Base-by-base conservation (phyloP, 169 alveolate species). In the Plasmodium malariae region DNA sequence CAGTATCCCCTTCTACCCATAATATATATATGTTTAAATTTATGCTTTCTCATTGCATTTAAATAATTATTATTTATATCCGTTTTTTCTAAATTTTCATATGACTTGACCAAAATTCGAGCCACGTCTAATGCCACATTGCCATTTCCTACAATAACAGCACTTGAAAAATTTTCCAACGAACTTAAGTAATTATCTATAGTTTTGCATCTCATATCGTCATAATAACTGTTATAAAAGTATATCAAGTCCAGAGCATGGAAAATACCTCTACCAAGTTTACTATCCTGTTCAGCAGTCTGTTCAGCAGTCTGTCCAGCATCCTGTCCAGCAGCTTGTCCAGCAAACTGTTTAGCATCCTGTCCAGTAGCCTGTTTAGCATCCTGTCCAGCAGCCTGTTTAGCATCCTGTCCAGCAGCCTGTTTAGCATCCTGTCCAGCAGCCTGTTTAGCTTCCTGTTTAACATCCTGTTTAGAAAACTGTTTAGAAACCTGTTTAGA, bases 61-160 rank as follows among this genome's bases (percentile, higher is more conserved):
- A 78, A 24, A 55, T 43, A 78, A 54, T 78, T 57, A 62, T 9
- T 17, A 24, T 68, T 78, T 40, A 78, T 78, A 40, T 78, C 89
- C 17, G 89, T 78, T 78, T 78, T 78, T 17, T 45, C 48, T 63
- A 78, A 55, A 21, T 78, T 70, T 1, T 78, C 78, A 7, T 26
- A 54, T 0, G 93, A 45, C 17, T 85, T 71, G 40, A 62, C 51
- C 37, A 96, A 88, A 21, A 95, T 88, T 49, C 98, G 65, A 4
- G 96, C 96, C 7, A 96, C 76, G 68, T 96, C 98, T 43, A 95
- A 86, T 0, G 98, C 91, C 1, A 96, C 98, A 92, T 96, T 96
- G 0, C 98, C 98, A 87, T 95, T 96, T 17, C 98, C 98, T 17
- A 96, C 91, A 28, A 96, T 89, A 32, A 88, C 69, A 43, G 80